These are phyloP conservation scores for Penicillium bialowiezense DNA, from an alignment of 495 filamentous ascomycete species.

Conservation along the genomic window DNA sequence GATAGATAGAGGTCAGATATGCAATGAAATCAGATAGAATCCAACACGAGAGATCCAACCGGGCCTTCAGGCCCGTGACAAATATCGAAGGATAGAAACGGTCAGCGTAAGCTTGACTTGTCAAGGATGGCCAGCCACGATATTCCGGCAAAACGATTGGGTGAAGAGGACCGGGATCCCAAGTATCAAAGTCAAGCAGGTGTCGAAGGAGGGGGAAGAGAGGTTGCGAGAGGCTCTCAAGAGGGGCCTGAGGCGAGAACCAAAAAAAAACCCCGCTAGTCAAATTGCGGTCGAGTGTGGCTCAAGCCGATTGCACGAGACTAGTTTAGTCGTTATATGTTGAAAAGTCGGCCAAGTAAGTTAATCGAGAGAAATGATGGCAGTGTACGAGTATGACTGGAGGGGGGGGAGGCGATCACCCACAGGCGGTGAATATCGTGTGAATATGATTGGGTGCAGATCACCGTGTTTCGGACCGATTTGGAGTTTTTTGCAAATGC, in stretches of 20 bases:
- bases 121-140: too few species aligned
- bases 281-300: constrained; percentile 6
- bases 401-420: neutral
- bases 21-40: neutral
- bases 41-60: neutral
- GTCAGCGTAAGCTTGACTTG: neutral
- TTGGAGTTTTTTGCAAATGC: constrained; percentile 3
- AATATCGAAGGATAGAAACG: constrained; percentile 1
- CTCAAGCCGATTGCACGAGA: constrained; percentile 1
- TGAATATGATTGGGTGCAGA: neutral
- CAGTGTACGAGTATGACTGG: constrained; percentile 1
- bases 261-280: constrained; percentile 3
- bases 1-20: neutral
- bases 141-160: too few species aligned
- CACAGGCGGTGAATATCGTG: neutral
- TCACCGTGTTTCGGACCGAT: neutral
- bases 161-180: too few species aligned
- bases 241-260: constrained; percentile 10
- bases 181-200: neutral
- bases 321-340: too few species aligned
- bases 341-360: neutral
- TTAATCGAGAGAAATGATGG: neutral
- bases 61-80: constrained; percentile 12
- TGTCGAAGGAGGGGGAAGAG: constrained; percentile 3
- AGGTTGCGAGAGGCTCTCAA: constrained; percentile 1